Base-by-base conservation (phyloP, 495 filamentous ascomycete genomes). In the Aspergillus baeticus region DNA sequence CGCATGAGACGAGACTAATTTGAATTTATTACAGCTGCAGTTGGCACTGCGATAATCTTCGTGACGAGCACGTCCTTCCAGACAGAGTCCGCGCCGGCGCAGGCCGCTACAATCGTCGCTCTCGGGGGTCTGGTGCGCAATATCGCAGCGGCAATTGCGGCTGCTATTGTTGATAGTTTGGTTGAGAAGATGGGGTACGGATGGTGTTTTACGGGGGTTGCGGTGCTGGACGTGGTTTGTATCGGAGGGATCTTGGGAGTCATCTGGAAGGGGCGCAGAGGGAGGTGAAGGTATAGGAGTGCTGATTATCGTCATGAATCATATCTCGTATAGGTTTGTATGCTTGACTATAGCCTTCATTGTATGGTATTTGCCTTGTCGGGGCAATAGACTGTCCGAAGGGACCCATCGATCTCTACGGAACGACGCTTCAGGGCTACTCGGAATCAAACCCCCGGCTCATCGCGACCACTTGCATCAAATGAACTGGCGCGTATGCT, bases 121-220 rank as follows among this genome's bases (percentile, higher is more conserved):
- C 38, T 72, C 5, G 61, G 45, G 2, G 60, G 60, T 42, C 26
- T 73, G 49, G 47, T 73, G 8, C 58, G 70, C 5, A 73, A 67
- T 47, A 43, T 58, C 15, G 70, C 64, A 7, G 65, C 70, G 11
- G 69, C 70, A 8, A 57, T 73, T 48, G 57, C 59, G 2, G 60
- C 70, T 1, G 69, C 55, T 8, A 58, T 72, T 36, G 59, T 70
- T 10, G 41, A 62, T 14, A 26, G 38, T 14, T 20, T 73, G 10
- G 48, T 66, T 7, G 46, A 34, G 22, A 47, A 21, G 2, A 64
- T 70, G 57, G 67, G 69, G 2, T 56, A 49, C 10, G 69, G 70
- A 2, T 72, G 63, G 60, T 64, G 63, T 22, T 72, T 73, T 29
- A 69, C 55, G 6, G 67, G 67, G 0, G 37, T 73, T 1, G 54